A percentile compares a stretch with the other conserved stretches of the same genome.
phyloP scores from a whole-genome alignment of 768 basidiomycete species.

The Phlebiopsis flavidoalba region DNA sequence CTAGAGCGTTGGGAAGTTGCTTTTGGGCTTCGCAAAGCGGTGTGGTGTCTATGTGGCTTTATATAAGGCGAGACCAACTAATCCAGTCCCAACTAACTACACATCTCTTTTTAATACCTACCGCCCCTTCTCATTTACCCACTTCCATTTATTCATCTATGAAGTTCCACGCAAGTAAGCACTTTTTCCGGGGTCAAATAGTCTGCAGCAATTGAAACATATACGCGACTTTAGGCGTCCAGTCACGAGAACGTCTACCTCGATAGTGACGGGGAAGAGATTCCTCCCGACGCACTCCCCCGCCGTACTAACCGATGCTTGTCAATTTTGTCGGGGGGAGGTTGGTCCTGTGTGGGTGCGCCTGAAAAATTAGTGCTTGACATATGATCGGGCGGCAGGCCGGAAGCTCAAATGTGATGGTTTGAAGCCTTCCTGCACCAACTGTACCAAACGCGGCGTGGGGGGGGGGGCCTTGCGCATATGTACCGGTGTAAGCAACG shows the following conservation, averaged over 20 bases:
- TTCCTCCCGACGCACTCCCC: conserved; percentile 27
- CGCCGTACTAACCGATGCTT: conserved; percentile 62
- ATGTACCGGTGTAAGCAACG: conserved; percentile 58
- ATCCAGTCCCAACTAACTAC: too few species aligned
- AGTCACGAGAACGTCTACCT: conserved; percentile 3
- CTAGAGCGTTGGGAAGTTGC: too few species aligned
- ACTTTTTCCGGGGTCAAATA: background rate
- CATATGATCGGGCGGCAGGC: conserved; percentile 35
- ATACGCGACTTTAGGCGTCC: background rate
- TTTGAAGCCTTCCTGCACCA: conserved; percentile 51
- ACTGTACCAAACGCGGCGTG: conserved; percentile 54
- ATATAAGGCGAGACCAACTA: too few species aligned
- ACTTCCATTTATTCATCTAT: background rate
- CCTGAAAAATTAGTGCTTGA: background rate
- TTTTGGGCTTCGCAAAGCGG: too few species aligned
- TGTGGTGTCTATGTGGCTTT: too few species aligned
- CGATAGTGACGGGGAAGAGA: conserved; percentile 21
- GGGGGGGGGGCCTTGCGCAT: conserved; percentile 58
- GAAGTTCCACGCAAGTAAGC: conserved; percentile 6
- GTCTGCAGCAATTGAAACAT: background rate
- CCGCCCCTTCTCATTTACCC: too few species aligned
- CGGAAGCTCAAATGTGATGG: conserved; percentile 75
- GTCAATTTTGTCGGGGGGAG: conserved; percentile 69
- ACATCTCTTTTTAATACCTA: background rate
- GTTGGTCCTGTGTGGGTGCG: conserved; percentile 26